Evolutionary conservation across 805 yeast species (phyloP), one percentile per base, ranked within the genome.

Genomic region (Wickerhamiella allomyrinae): DNA sequence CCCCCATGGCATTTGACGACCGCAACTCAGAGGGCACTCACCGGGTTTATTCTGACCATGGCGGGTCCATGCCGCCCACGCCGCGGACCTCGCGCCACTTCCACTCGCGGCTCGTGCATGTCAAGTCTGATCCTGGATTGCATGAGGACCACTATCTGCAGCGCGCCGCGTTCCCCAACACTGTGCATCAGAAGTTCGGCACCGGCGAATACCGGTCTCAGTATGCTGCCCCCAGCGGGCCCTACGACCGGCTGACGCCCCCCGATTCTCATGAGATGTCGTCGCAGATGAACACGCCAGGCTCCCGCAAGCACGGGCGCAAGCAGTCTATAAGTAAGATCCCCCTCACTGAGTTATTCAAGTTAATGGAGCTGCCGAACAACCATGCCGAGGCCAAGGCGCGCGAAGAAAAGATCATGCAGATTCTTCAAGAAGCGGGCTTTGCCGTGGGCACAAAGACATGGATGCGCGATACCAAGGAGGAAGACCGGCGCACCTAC

Each of bases 401-500:
- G 19, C 59, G 67, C 6, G 69, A 65, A 44, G 59, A 57, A 45
- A 49, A 52, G 13, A 59, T 65, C 24, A 53, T 65, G 45, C 60
- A 57, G 8, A 59, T 61, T n/a, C 51, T 62, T 19, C 48, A 48
- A 29, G 74, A 71, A 15, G 67, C 83, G 41, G 77, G 79, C 4
- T 84, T 82, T 59, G 76, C 78, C 22, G 57, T 85, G 22, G 94
- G 94, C 5, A 71, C 74, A 47, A 73, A 74, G 53, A 81, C 94
- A 0, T 85, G 95, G 94, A 77, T 82, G 34, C 68, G 94, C 48
- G 94, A 80, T 53, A 80, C 91, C 0, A 66, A 71, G 1, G 69
- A 67, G 41, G 61, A 58, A 4, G 70, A 71, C 47, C 66, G 94
- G 34, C 57, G 57, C 9, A 51, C 58, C 5, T 60, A 77, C 35